These are phyloP conservation scores for Capsicum rhomboideum DNA, from an alignment of 257 asterid species.

Conservation along the genomic window DNA sequence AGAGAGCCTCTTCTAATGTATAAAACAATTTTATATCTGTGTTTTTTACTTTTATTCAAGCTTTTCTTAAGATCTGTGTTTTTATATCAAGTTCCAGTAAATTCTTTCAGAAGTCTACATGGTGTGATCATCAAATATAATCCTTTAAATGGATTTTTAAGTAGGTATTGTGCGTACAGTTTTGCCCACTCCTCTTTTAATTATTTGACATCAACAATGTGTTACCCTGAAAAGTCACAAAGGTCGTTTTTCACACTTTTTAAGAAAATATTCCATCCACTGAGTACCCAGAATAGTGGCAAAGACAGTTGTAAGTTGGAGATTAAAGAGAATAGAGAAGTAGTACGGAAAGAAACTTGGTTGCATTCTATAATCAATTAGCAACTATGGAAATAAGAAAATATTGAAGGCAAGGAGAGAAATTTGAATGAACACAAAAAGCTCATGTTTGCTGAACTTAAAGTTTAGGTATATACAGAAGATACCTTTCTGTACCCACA, in stretches of 20 bases:
- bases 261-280: neutral
- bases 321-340: neutral
- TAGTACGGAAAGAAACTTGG: neutral
- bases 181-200: neutral
- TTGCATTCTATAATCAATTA: neutral
- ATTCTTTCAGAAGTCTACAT: neutral
- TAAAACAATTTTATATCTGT: neutral
- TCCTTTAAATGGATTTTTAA: neutral
- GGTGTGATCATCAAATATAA: no score
- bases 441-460: no score
- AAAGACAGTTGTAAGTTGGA: neutral
- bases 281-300: neutral
- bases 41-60: neutral
- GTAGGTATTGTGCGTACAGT: neutral
- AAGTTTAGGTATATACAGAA: no score
- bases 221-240: neutral
- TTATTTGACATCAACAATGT: neutral
- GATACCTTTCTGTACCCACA: neutral
- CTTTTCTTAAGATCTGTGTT: neutral
- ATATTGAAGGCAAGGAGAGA: neutral
- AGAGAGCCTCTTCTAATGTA: neutral
- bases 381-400: neutral
- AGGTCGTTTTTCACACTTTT: neutral
- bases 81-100: neutral
- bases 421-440: neutral